A percentile compares a stretch with the other conserved stretches of the same genome.
Evolutionary conservation across 495 filamentous ascomycete species (phyloP).

Genomic region (Chaetomium tenue): DNA sequence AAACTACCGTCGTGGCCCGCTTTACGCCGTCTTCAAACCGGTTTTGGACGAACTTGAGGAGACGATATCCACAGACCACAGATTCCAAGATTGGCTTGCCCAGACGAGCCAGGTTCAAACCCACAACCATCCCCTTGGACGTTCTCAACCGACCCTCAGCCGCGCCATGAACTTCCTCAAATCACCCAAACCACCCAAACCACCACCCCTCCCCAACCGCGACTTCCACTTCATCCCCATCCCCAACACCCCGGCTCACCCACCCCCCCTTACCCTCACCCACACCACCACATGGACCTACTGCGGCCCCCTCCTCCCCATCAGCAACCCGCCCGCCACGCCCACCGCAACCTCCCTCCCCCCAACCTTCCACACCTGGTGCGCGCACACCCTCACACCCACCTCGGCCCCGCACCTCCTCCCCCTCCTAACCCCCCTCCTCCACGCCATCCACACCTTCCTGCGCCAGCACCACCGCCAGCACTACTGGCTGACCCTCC

Average conservation of each 20-base stretch:
- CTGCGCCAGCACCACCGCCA: constrained; percentile 26
- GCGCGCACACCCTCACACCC: not conserved
- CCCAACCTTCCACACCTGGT: constrained; percentile 5
- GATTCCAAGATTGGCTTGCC: too few relatives aligned
- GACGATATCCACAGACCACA: too few relatives aligned
- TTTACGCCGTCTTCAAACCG: too few relatives aligned
- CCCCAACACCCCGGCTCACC: not conserved
- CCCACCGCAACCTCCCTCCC: not conserved
- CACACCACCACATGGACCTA: constrained; percentile 14
- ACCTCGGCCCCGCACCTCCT: not conserved
- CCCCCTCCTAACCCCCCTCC: constrained; percentile 28
- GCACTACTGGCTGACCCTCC: constrained; percentile 40
- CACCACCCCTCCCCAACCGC: not conserved
- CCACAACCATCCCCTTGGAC: too few relatives aligned
- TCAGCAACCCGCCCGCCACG: constrained; percentile 1
- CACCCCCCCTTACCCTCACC: not conserved
- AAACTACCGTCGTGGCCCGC: too few relatives aligned
- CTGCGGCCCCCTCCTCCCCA: constrained; percentile 11
- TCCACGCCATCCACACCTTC: constrained; percentile 30
- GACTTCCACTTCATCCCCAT: constrained; percentile 10
- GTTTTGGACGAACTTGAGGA: too few relatives aligned
- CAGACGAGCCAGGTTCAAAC: too few relatives aligned
- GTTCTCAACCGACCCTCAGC: not conserved
- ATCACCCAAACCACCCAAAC: not conserved
- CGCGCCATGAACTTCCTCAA: too few relatives aligned